Evolutionary conservation across 345 rosid genomes (phyloP).

Genomic region (Aquilaria yunnanensis): DNA sequence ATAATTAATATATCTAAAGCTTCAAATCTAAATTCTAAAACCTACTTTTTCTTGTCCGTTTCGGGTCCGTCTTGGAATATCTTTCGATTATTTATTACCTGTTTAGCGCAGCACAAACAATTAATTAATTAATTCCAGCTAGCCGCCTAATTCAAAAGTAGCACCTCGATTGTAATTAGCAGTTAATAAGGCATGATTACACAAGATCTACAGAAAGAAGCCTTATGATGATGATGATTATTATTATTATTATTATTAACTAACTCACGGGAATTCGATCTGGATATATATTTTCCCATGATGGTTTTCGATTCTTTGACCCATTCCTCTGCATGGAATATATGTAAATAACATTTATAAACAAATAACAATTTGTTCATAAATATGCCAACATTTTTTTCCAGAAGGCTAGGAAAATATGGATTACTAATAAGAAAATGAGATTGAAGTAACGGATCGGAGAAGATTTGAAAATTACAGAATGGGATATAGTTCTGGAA

Average conservation of each 20-base stretch:
- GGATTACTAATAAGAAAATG: too few relatives aligned
- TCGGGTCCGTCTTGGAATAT: slow-evolving; percentile 57
- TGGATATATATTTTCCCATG: slow-evolving; percentile 38
- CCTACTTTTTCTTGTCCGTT: slow-evolving; percentile 71
- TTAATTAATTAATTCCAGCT: neutral
- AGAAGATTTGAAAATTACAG: neutral
- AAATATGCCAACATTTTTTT: too few relatives aligned
- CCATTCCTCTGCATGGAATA: slow-evolving; percentile 38
- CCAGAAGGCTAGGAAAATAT: neutral
- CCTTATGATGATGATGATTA: neutral
- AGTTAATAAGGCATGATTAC: too few relatives aligned
- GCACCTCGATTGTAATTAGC: too few relatives aligned
- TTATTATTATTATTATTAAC: neutral
- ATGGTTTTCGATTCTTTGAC: slow-evolving; percentile 49
- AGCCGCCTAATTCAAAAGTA: too few relatives aligned
- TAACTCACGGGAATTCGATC: slow-evolving; percentile 63
- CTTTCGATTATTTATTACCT: slow-evolving; percentile 62
- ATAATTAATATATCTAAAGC: neutral
- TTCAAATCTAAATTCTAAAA: neutral
- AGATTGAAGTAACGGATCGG: too few relatives aligned
- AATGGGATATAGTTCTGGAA: neutral
- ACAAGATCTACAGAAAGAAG: too few relatives aligned
- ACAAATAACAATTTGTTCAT: too few relatives aligned
- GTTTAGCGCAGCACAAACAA: slow-evolving; percentile 5
- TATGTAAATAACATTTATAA: neutral